Percentiles rank a stretch among this genome's conserved stretches.
Conservation (phyloP, 768 basidiomycete genomes). For the Botryobasidium botryosum region DNA sequence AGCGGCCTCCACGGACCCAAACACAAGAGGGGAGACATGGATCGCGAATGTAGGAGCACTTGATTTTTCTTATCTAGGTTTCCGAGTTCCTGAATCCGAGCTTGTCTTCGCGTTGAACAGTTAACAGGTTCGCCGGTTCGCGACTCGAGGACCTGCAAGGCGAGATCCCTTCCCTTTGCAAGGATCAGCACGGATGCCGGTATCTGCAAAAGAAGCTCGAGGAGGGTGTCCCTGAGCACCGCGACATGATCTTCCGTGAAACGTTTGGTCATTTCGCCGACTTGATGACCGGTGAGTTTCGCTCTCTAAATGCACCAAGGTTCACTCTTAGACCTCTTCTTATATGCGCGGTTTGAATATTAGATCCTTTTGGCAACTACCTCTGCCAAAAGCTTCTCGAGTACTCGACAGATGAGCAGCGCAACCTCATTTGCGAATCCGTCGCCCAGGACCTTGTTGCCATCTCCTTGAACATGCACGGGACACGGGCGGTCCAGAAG, state of each 20-base stretch:
- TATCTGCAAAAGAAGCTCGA: constrained; percentile 99
- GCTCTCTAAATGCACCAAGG: background rate
- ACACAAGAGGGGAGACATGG: constrained; percentile 86
- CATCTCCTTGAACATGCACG: constrained; percentile 99
- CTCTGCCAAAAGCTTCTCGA: constrained; percentile 96
- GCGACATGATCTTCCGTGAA: constrained; percentile 99
- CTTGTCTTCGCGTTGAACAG: constrained; percentile 23
- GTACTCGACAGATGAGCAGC: constrained; percentile 93
- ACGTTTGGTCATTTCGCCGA: constrained; percentile 96
- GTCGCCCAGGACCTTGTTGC: constrained; percentile 95
- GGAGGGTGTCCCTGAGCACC: constrained; percentile 85
- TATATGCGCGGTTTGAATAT: constrained; percentile 4
- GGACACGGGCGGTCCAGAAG: constrained; percentile 97
- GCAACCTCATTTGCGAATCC: constrained; percentile 91
- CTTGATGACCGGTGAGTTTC: constrained; percentile 74
- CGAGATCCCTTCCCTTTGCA: constrained; percentile 87
- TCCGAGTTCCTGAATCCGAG: background rate
- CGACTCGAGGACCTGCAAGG: constrained; percentile 90
- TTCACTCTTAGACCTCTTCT: constrained; percentile 7
- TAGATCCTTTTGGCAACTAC: constrained; percentile 98
- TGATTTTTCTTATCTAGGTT: background rate
- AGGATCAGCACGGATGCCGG: constrained; percentile 97
- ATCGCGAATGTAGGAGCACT: constrained; percentile 51
- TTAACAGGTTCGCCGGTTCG: constrained; percentile 94
- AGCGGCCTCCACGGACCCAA: constrained; percentile 84